Base-by-base conservation (phyloP, 1,284 basidiomycete species). In the Ceratobasidium sp. region DNA sequence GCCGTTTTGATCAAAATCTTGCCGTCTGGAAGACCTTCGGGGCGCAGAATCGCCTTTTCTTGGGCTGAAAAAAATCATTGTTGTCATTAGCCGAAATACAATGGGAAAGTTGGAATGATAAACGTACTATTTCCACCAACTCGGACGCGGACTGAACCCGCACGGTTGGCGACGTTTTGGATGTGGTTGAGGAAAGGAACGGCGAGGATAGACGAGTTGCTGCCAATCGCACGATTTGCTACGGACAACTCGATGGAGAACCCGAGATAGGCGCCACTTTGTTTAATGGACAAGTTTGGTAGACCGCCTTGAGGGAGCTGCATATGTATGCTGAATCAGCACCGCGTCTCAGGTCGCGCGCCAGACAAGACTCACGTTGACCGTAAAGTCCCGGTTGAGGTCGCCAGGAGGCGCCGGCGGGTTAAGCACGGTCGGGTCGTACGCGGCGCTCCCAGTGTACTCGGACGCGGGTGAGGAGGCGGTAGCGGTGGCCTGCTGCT, bases 111-210 rank as follows among this genome's bases (percentile, higher is more conserved):
- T 4, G 33, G 33, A 9, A 62, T 17, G 17, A 2, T 7, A 40
- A 79, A 93, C 92, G 81, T 93, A 92, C 1, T 91, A 83, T 94
- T 94, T 77, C 93, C 94, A 54, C 93, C 94, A 3, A 94, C 87
- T 64, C 93, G 91, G n/a, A 94, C 84, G 48, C 85, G 70, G n/a
- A 77, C 87, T 2, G 86, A 82, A 0, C 93, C 93, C 12, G 86
- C 87, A 15, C 92, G 89, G 68, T 90, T 87, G 78, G 87, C 85
- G 50, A 94, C 85, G 79, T 91, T 92, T 3, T 90, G 87, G 86
- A 95, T 88, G 74, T 95, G 88, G 83, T 95, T 95, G 17, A 95
- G 87, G 83, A 95, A 93, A 0, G 90, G 89, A 0, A 91, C 88
- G 74, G 89, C 87, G n/a, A 92, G 80, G 57, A 86, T 82, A 0